phyloP scores from a whole-genome alignment of 2,329 filamentous ascomycete genomes.

The Beauveria pseudobassiana region DNA sequence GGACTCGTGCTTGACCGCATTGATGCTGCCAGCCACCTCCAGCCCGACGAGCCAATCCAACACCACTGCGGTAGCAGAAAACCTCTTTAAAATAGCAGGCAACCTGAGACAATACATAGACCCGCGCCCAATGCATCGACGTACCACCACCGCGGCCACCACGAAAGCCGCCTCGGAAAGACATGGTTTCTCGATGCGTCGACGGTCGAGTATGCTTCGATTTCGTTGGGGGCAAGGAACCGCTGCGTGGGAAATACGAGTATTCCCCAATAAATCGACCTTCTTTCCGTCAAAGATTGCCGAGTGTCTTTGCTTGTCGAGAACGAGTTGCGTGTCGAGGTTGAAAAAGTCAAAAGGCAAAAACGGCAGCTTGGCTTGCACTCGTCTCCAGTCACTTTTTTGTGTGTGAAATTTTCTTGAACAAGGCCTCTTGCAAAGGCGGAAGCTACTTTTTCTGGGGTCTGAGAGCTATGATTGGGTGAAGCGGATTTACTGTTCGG shows the following conservation, averaged over 20 bases:
- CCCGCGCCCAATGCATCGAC: conserved; percentile 9
- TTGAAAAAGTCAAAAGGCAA: neutral
- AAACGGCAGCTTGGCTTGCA: neutral
- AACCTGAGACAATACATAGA: neutral
- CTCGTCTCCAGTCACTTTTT: conserved; percentile 16
- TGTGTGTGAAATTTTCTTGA: conserved; percentile 25
- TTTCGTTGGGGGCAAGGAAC: neutral
- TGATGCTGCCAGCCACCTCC: neutral
- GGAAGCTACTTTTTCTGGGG: conserved; percentile 5
- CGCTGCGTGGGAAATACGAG: neutral
- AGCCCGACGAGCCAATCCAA: neutral
- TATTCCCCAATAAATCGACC: neutral
- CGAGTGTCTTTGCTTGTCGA: neutral
- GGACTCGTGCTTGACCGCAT: neutral
- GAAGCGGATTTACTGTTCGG: conserved; percentile 14
- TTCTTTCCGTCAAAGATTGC: neutral
- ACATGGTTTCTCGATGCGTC: conserved; percentile 22
- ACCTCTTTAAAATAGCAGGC: neutral
- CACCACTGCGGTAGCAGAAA: neutral
- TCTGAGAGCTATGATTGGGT: conserved; percentile 13
- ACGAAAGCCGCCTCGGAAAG: conserved; percentile 31
- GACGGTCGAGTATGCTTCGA: conserved; percentile 8
- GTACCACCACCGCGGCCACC: conserved; percentile 29
- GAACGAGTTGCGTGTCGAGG: neutral
- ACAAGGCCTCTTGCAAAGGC: neutral